phyloP scores from a whole-genome alignment of 2,329 filamentous ascomycete species.

The Fragosphaeria purpurea region DNA sequence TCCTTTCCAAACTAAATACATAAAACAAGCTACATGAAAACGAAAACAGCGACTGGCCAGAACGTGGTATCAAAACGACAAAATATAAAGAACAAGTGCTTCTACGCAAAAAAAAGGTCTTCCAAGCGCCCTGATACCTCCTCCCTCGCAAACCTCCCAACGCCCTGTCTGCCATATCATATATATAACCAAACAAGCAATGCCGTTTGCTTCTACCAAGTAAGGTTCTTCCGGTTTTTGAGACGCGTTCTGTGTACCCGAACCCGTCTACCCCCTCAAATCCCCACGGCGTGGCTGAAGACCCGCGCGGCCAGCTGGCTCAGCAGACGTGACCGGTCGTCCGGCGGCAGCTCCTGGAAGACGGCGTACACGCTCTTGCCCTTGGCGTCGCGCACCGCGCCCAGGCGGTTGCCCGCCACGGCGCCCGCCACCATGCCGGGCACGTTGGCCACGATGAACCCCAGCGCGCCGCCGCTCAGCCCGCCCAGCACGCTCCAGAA shows the following conservation, averaged over 20 bases:
- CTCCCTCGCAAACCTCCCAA: no score
- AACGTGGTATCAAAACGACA: no score
- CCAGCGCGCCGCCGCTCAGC: conserved; percentile 76
- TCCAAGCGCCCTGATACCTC: no score
- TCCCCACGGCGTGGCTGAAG: conserved; percentile 66
- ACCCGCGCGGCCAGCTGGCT: conserved; percentile 79
- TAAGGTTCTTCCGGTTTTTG: no score
- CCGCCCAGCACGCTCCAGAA: conserved; percentile 87
- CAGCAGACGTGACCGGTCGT: conserved; percentile 69
- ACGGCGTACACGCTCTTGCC: conserved; percentile 94
- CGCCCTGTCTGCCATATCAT: not conserved
- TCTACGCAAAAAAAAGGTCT: no score
- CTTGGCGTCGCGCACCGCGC: conserved; percentile 76
- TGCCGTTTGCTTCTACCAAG: no score
- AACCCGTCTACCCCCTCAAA: conserved; percentile 19
- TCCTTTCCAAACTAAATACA: no score
- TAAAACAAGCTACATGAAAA: no score
- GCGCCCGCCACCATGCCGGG: conserved; percentile 82
- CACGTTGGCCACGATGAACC: conserved; percentile 91
- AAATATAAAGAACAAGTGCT: no score
- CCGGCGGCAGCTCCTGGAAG: conserved; percentile 77
- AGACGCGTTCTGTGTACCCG: no score
- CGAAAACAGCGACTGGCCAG: no score
- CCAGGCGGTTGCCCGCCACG: conserved; percentile 86
- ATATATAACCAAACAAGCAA: not conserved